phyloP scores from a whole-genome alignment of 2,329 filamentous ascomycete species.

The Thermothelomyces thermophilus region DNA sequence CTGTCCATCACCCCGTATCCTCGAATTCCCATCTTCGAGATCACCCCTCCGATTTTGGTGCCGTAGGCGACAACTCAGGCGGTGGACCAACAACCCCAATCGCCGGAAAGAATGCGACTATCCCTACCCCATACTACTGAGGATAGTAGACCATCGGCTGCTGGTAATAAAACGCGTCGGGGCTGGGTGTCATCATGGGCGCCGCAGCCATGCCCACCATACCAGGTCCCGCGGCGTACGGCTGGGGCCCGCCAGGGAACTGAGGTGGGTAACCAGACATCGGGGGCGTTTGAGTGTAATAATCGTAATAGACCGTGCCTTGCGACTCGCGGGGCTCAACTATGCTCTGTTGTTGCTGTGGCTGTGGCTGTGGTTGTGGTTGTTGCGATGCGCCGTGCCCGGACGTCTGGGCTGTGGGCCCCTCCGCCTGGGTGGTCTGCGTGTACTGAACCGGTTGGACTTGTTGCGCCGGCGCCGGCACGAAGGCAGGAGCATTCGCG shows the following conservation, averaged over 20 bases:
- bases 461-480: slow-evolving; percentile 46
- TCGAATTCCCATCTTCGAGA: not conserved
- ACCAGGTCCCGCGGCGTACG: not conserved
- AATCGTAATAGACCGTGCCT: slow-evolving; percentile 94
- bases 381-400: slow-evolving; percentile 44
- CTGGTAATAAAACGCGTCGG: slow-evolving; percentile 65
- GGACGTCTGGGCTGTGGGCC: slow-evolving; percentile 28
- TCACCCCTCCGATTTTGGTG: not conserved
- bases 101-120: not conserved
- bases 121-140: slow-evolving; percentile 38
- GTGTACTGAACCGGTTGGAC: slow-evolving; percentile 36
- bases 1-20: not conserved
- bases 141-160: slow-evolving; percentile 56
- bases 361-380: not conserved
- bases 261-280: slow-evolving; percentile 39
- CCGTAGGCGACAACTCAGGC: too few relatives aligned
- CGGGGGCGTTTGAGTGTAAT: slow-evolving; percentile 63
- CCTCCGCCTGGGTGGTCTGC: slow-evolving; percentile 38
- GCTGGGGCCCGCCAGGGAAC: slow-evolving; percentile 1
- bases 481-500: slow-evolving; percentile 46
- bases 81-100: too few relatives aligned
- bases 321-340: slow-evolving; percentile 77
- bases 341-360: slow-evolving; percentile 35
- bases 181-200: slow-evolving; percentile 63
- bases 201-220: slow-evolving; percentile 52